Conservation (phyloP, 176 grass and related monocot species). For the Puya raimondii region DNA sequence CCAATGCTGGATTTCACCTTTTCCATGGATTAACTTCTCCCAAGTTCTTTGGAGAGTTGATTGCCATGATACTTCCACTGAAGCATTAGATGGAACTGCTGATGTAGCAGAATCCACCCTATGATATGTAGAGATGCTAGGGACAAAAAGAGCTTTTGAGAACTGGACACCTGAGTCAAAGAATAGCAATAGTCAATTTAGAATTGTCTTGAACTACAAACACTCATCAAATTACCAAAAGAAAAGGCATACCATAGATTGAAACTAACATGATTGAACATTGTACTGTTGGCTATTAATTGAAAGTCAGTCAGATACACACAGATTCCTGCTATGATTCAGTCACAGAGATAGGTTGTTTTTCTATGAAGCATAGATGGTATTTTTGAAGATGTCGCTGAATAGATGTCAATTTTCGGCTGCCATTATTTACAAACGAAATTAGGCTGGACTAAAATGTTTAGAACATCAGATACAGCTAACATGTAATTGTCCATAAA, state of each 20-base stretch:
- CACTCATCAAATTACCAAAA: too few species aligned
- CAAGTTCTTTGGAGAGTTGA: slow-evolving; percentile 13
- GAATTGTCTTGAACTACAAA: not conserved
- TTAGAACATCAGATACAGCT: too few species aligned
- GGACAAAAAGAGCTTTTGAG: slow-evolving; percentile 24
- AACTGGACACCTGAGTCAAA: slow-evolving; percentile 17
- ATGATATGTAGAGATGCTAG: slow-evolving; percentile 13
- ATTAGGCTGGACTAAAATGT: not conserved
- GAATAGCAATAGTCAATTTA: not conserved
- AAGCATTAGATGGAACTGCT: not conserved
- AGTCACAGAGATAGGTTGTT: too few species aligned
- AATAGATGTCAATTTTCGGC: not conserved
- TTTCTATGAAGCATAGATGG: too few species aligned
- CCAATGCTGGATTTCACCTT: slow-evolving; percentile 8
- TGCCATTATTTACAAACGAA: not conserved
- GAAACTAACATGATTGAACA: too few species aligned
- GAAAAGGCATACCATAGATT: too few species aligned
- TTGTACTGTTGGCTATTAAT: too few species aligned
- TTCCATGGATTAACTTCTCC: slow-evolving; percentile 13
- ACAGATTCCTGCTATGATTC: too few species aligned
- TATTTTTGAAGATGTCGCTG: too few species aligned
- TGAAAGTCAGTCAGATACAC: too few species aligned
- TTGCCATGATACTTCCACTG: slow-evolving; percentile 18
- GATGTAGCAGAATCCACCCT: slow-evolving; percentile 19
- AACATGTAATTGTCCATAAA: too few species aligned